phyloP scores from a whole-genome alignment of 768 basidiomycete species.

The Gloeopeniophorella convolvens region DNA sequence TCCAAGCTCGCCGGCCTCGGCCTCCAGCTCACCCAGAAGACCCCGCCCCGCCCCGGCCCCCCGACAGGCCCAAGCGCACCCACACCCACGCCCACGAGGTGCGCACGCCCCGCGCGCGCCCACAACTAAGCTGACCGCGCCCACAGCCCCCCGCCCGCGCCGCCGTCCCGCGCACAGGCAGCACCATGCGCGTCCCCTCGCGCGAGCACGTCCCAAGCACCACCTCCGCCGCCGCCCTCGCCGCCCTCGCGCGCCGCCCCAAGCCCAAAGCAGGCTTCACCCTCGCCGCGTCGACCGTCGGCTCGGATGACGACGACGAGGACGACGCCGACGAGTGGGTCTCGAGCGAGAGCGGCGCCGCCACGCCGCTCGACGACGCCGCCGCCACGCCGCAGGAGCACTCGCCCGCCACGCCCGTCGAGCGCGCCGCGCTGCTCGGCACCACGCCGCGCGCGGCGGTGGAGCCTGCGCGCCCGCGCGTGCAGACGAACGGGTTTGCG shows the following conservation, averaged over 20 bases:
- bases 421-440: constrained; percentile 15
- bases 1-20: constrained; percentile 53
- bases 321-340: constrained; percentile 68
- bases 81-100: constrained; percentile 39
- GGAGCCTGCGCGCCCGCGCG: constrained; percentile 23
- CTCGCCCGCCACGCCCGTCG: constrained; percentile 11
- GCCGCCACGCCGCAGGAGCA: constrained; percentile 34
- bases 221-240: constrained; percentile 3
- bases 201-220: constrained; percentile 15
- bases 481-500: constrained; percentile 11
- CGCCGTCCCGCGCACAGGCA: constrained; percentile 10
- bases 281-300: constrained; percentile 43
- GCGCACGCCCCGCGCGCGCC: too few relatives aligned
- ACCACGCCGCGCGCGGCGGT: constrained; percentile 28
- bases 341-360: constrained; percentile 71
- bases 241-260: neutral
- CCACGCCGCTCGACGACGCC: constrained; percentile 43
- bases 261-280: constrained; percentile 51
- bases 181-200: constrained; percentile 15
- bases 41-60: constrained; percentile 33
- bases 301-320: constrained; percentile 51
- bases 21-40: constrained; percentile 70
- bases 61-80: constrained; percentile 51
- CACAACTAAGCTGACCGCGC: constrained; percentile 16
- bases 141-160: constrained; percentile 7